phyloP scores from a whole-genome alignment of 2,329 filamentous ascomycete species.

The Diaporthe citri region DNA sequence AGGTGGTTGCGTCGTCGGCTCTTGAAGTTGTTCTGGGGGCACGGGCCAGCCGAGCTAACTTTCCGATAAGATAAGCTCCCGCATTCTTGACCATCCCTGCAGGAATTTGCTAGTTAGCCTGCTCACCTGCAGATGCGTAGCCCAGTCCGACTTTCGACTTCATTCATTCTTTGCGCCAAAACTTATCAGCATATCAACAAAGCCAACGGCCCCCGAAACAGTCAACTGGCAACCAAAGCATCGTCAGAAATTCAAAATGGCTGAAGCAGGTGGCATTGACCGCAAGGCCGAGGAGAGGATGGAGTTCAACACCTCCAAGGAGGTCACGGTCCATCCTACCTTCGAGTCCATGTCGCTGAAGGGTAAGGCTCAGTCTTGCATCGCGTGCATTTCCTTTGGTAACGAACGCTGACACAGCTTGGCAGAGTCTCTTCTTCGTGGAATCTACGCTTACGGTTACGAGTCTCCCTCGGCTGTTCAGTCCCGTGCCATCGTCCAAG shows the following conservation, averaged over 20 bases:
- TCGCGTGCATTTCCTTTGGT: neutral
- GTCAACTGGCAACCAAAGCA: neutral
- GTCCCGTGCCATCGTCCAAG: conserved; percentile 97
- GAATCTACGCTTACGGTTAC: conserved; percentile 98
- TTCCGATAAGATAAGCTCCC: conserved; percentile 39
- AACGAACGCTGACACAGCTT: conserved; percentile 32
- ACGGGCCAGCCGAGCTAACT: conserved; percentile 6
- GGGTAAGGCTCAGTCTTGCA: conserved; percentile 57
- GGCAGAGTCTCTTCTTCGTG: conserved; percentile 88
- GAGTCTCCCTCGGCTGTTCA: conserved; percentile 98
- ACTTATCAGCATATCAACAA: neutral
- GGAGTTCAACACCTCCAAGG: conserved; percentile 98
- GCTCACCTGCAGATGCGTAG: conserved; percentile 25
- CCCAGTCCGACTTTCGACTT: conserved; percentile 15
- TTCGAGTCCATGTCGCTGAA: conserved; percentile 98
- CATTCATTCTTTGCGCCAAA: conserved; percentile 8
- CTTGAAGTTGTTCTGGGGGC: conserved; percentile 14
- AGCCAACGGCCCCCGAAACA: conserved; percentile 5
- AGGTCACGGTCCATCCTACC: conserved; percentile 94
- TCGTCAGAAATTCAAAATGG: conserved; percentile 73
- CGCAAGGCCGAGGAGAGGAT: conserved; percentile 95
- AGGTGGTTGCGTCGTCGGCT: neutral
- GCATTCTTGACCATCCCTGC: conserved; percentile 35
- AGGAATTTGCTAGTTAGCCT: conserved; percentile 36
- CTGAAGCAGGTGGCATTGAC: conserved; percentile 83